Base-by-base conservation (phyloP, 2,329 filamentous ascomycete species). In the Fusarium nelsonii region DNA sequence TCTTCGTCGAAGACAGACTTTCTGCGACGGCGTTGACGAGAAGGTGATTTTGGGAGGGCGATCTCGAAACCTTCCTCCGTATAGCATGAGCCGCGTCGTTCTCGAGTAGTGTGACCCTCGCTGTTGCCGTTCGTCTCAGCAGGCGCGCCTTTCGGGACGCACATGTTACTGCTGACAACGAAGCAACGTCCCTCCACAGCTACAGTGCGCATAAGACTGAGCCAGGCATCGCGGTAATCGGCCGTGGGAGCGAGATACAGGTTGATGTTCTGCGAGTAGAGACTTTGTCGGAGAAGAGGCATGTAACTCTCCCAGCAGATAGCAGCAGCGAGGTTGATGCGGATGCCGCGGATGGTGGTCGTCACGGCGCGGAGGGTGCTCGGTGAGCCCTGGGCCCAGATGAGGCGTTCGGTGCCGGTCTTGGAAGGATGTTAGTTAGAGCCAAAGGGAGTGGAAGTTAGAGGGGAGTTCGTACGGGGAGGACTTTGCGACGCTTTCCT, bases 301-400 rank as follows among this genome's bases (percentile, higher is more conserved):
- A 97, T 97, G 81, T 95, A 97, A 78, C 92, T 97, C 79, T 98
- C 94, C 94, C 94, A 97, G 83, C 94, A 97, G 70, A 98, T 97
- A 5, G 94, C 95, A 4, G 92, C 90, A 0, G 91, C 94, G 63
- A 97, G 86, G 58, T 92, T 95, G 63, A 97, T 81, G 68, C 88
- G 89, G 4, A 94, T 87, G 50, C 93, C 93, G 64, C 91, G 90
- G 77, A 97, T 93, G 26, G 84, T 88, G 2, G 93, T 94, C 28
- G 88, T 91, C 2, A 97, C 88, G 5, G 94, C 94, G 66, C 88
- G 88, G 30, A 97, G 85, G 5, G 93, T 96, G 1, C 88, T 87
- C 0, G 94, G 88, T 4, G 90, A 91, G 40, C 94, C 94, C 77
- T 97, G 92, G 0, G 92, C 93, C 94, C 94, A 97, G 61, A 97